Percentiles rank a stretch among this genome's conserved stretches.
These are phyloP conservation scores for Drechslerella dactyloides DNA, from an alignment of 2,329 filamentous ascomycete species.

Conservation along the genomic window DNA sequence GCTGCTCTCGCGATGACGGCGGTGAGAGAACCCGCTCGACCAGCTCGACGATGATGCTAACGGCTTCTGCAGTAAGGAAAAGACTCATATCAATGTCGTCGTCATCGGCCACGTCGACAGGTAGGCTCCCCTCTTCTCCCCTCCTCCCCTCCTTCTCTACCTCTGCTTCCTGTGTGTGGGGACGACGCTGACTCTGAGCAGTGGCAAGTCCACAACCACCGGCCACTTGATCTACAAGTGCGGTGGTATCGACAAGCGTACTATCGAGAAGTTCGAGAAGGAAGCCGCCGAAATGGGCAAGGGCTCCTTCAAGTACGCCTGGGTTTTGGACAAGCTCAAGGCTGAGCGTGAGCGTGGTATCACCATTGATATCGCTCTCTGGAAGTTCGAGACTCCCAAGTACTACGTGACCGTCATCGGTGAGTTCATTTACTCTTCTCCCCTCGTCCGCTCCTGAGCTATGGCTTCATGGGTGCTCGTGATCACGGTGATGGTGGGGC, in stretches of 20 bases:
- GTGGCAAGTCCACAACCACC: slow-evolving; percentile 97
- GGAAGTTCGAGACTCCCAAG: slow-evolving; percentile 99
- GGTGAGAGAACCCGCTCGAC: neutral
- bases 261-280: slow-evolving; percentile 99
- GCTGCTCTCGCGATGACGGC: neutral
- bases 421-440: slow-evolving; percentile 61
- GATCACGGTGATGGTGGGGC: slow-evolving; percentile 27
- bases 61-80: slow-evolving; percentile 75
- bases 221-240: slow-evolving; percentile 99
- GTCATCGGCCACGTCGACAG: slow-evolving; percentile 70
- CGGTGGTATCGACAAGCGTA: slow-evolving; percentile 99
- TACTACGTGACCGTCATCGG: slow-evolving; percentile 98
- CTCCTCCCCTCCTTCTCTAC: slow-evolving; percentile 8
- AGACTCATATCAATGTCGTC: slow-evolving; percentile 88
- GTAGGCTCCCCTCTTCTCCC: slow-evolving; percentile 23
- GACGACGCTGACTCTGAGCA: slow-evolving; percentile 57
- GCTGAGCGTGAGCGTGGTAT: slow-evolving; percentile 99
- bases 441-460: neutral
- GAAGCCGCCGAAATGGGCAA: slow-evolving; percentile 99
- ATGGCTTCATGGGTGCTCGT: slow-evolving; percentile 5
- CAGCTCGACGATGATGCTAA: slow-evolving; percentile 12
- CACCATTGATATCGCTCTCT: slow-evolving; percentile 99
- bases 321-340: slow-evolving; percentile 99
- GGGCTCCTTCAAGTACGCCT: slow-evolving; percentile 99
- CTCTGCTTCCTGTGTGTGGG: neutral